Percentiles rank a stretch among this genome's conserved stretches.
These are phyloP conservation scores for Eryngium alpinum DNA, from an alignment of 140 eudicot species.

Conservation along the genomic window DNA sequence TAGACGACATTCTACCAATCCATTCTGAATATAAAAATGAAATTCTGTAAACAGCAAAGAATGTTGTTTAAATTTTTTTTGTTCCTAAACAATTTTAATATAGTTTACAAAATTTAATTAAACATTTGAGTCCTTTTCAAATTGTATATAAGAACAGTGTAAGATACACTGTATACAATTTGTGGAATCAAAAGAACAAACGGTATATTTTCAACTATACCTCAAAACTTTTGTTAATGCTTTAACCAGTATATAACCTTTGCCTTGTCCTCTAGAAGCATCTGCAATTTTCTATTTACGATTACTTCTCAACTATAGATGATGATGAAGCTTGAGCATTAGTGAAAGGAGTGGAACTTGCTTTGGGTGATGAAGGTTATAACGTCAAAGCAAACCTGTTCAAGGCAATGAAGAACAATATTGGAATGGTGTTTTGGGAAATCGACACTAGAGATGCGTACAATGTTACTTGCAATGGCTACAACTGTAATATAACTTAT, in stretches of 20 bases:
- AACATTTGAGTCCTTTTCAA: no score
- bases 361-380: constrained; percentile 66
- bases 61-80: constrained; percentile 50
- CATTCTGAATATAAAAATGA: constrained; percentile 28
- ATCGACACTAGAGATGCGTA: constrained; percentile 69
- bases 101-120: no score
- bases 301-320: no score
- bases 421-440: constrained; percentile 74
- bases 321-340: constrained; percentile 85
- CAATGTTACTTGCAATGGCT: constrained; percentile 92
- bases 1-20: constrained; percentile 28
- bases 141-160: no score
- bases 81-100: no score
- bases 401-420: constrained; percentile 83
- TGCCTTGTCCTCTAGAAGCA: no score
- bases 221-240: no score
- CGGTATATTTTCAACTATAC: no score
- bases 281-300: no score
- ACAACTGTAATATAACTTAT: constrained; percentile 42
- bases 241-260: no score
- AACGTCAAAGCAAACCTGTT: constrained; percentile 51
- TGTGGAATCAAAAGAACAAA: no score
- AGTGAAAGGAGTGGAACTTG: constrained; percentile 67
- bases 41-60: constrained; percentile 39
- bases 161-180: no score